Conservation (phyloP, 768 basidiomycete genomes). For the Tricholoma furcatifolium region DNA sequence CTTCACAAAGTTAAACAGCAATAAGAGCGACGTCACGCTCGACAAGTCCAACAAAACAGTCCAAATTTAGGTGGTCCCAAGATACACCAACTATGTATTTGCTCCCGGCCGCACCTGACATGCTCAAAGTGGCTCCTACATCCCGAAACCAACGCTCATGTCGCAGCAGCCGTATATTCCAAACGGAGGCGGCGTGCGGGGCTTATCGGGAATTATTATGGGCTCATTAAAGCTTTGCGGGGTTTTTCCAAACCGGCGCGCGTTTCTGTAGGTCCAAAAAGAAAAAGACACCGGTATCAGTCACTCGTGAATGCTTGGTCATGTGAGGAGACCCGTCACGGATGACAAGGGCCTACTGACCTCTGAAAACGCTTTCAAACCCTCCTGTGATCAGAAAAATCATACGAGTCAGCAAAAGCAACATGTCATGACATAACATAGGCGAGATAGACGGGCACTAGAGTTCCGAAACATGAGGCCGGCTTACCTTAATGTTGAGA, state of each 20-base stretch:
- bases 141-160: not conserved
- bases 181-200: not conserved
- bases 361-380: slow-evolving; percentile 66
- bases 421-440: not conserved
- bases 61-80: no score
- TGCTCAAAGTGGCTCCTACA: no score
- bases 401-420: slow-evolving; percentile 4
- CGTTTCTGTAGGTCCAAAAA: slow-evolving; percentile 28
- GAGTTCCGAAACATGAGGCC: slow-evolving; percentile 15
- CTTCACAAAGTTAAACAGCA: no score
- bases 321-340: not conserved
- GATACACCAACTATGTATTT: no score
- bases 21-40: no score
- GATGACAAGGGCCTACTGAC: slow-evolving; percentile 32
- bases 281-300: not conserved
- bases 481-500: slow-evolving; percentile 65
- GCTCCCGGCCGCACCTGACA: no score
- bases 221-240: slow-evolving; percentile 50
- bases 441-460: not conserved
- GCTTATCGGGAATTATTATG: not conserved
- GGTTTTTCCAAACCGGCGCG: slow-evolving; percentile 55
- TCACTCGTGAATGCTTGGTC: not conserved
- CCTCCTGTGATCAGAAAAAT: slow-evolving; percentile 48
- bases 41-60: no score
- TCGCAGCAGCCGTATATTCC: not conserved